These are phyloP conservation scores for Psophocarpus tetragonolobus DNA, from an alignment of 306 rosid genomes.

Conservation along the genomic window DNA sequence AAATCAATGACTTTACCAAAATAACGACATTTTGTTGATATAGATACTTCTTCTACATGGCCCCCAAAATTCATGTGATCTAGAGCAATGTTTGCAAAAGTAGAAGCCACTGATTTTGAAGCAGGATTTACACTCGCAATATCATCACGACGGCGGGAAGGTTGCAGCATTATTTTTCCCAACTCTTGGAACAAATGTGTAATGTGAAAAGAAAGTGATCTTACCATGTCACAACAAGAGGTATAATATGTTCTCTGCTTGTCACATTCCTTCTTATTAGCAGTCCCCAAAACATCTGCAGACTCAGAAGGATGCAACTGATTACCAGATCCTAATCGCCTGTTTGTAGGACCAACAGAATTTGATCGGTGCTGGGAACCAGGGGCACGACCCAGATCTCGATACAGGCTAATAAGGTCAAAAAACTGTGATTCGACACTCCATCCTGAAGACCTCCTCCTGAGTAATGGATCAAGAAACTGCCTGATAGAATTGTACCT, in stretches of 20 bases:
- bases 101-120: constrained; percentile 84
- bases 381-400: constrained; percentile 83
- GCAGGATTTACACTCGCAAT: constrained; percentile 72
- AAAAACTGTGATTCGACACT: constrained; percentile 91
- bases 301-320: constrained; percentile 56
- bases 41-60: constrained; percentile 60
- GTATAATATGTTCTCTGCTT: constrained; percentile 70
- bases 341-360: constrained; percentile 53
- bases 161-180: constrained; percentile 86
- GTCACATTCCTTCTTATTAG: constrained; percentile 62
- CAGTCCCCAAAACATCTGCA: constrained; percentile 52
- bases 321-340: constrained; percentile 55
- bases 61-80: constrained; percentile 91
- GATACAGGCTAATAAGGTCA: constrained; percentile 84
- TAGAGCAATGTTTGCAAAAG: constrained; percentile 68
- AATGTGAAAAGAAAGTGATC: constrained; percentile 89
- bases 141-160: constrained; percentile 96
- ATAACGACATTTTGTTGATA: constrained; percentile 86
- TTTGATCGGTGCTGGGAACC: constrained; percentile 65
- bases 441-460: constrained; percentile 92
- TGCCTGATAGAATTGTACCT: constrained; percentile 92
- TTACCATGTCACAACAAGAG: constrained; percentile 85
- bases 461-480: constrained; percentile 82
- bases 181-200: constrained; percentile 95
- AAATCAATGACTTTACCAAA: constrained; percentile 93